These are phyloP conservation scores for Termitomyces sp. DNA, from an alignment of 768 basidiomycete species.

Conservation along the genomic window DNA sequence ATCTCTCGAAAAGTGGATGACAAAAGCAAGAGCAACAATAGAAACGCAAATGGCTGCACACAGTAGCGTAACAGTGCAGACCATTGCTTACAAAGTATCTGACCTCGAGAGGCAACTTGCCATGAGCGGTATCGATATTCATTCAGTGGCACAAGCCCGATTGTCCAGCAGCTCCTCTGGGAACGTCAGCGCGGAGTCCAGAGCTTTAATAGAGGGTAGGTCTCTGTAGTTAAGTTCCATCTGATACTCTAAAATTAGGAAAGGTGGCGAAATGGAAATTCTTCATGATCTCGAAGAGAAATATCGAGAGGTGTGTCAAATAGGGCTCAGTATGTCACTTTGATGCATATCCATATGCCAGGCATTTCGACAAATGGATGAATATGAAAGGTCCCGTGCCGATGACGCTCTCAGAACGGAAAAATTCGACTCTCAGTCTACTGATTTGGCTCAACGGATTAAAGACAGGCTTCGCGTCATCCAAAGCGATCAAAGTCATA, in stretches of 20 bases:
- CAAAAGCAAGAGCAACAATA: background rate
- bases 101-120: background rate
- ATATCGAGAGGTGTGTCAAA: background rate
- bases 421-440: background rate
- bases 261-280: background rate
- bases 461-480: background rate
- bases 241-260: background rate
- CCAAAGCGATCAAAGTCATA: background rate
- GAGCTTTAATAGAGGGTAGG: background rate
- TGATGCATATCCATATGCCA: background rate
- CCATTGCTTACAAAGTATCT: background rate
- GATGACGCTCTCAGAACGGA: background rate
- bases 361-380: slow-evolving; percentile 2
- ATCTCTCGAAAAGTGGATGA: background rate
- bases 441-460: background rate
- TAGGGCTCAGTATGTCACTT: no score
- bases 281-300: background rate
- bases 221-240: background rate
- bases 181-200: background rate
- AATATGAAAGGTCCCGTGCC: slow-evolving; percentile 1
- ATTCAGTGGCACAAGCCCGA: background rate
- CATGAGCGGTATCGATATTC: background rate
- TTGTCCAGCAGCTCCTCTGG: background rate
- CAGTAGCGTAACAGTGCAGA: background rate
- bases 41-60: background rate